Evolutionary conservation across 2,329 filamentous ascomycete species (phyloP).

Genomic region (Fusarium nematophilum): DNA sequence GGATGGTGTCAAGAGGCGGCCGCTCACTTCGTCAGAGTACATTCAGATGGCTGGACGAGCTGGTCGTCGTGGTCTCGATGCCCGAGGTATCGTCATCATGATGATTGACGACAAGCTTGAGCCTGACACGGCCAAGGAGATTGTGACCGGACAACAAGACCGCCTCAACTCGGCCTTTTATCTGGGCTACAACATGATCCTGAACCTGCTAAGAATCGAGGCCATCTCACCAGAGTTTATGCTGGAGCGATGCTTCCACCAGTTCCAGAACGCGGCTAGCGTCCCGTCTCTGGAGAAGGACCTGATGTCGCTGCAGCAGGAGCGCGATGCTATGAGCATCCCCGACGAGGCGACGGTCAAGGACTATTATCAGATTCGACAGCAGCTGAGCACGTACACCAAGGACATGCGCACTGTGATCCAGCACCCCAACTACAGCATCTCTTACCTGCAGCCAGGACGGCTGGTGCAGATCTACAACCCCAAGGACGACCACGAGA

Average conservation of each 20-base stretch:
- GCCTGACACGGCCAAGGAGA: conserved; percentile 90
- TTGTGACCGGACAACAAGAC: conserved; percentile 96
- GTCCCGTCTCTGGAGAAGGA: conserved; percentile 87
- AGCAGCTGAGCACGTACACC: conserved; percentile 84
- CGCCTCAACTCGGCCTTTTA: conserved; percentile 98
- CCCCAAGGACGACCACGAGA: conserved; percentile 60
- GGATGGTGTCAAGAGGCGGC: conserved; percentile 83
- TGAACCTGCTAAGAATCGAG: conserved; percentile 96
- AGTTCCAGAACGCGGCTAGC: conserved; percentile 95
- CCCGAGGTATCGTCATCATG: conserved; percentile 99
- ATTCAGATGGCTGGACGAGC: conserved; percentile 99
- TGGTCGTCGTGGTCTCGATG: conserved; percentile 95
- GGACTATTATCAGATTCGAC: conserved; percentile 91
- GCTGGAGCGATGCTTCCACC: conserved; percentile 98
- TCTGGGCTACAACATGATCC: conserved; percentile 98
- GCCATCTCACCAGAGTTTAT: conserved; percentile 99
- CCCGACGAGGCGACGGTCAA: conserved; percentile 88
- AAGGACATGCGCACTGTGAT: conserved; percentile 93
- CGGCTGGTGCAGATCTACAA: conserved; percentile 89
- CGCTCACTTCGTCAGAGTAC: conserved; percentile 94
- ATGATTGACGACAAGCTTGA: conserved; percentile 99
- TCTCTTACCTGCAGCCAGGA: conserved; percentile 88
- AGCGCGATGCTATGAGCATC: conserved; percentile 79
- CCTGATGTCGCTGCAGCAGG: conserved; percentile 79
- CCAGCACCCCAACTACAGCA: conserved; percentile 87